Evolutionary conservation across 306 rosid genomes (phyloP), one percentile per base, ranked within the genome.

Genomic region (Potentilla sterilis): DNA sequence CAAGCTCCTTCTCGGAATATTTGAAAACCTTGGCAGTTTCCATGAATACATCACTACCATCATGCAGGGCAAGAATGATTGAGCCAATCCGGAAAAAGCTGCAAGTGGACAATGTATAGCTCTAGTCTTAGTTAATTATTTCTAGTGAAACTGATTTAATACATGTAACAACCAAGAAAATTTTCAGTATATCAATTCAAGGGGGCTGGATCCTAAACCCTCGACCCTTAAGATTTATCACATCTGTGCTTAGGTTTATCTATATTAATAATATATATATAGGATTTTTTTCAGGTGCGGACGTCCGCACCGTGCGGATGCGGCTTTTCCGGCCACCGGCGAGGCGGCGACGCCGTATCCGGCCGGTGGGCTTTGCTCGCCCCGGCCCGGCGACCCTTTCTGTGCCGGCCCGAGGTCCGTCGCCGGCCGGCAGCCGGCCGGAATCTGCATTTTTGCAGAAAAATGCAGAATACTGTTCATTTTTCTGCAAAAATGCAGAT

Each of bases 1-100:
- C 91, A 78, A 95, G 86, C 80, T 95, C 97, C 70, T 87, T 90
- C 79, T 86, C 98, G 54, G 97, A 88, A 86, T 95, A 95, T 80
- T 95, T 95, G 87, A 92, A 95, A 80, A 95, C 82, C 88, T 95
- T 95, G 34, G 99, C 99, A 75, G 92, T 89, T 90, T 95, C 99
- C 98, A 95, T n/a, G 85, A 90, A 95, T 48, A 95, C 88, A 49
- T 92, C 99, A 65, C 99, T 92, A n/a, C 86, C 96, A 76, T 95
- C 99, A 80, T 95, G 98, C 78, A 91, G 92, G 51, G 97, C 97
- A 14, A 95, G 99, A 81, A 87, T 75, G 70, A 90, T 79, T 71
- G 97, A 72, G 73, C 99, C 97, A 77, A 95, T 79, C 84, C 92
- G 91, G 83, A 92, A 95, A 87, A 95, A 89, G 42, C 99, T 92